A percentile compares a stretch with the other conserved stretches of the same genome.
Conservation (phyloP, 2,329 filamentous ascomycete species). For the Alternaria brassicicola region DNA sequence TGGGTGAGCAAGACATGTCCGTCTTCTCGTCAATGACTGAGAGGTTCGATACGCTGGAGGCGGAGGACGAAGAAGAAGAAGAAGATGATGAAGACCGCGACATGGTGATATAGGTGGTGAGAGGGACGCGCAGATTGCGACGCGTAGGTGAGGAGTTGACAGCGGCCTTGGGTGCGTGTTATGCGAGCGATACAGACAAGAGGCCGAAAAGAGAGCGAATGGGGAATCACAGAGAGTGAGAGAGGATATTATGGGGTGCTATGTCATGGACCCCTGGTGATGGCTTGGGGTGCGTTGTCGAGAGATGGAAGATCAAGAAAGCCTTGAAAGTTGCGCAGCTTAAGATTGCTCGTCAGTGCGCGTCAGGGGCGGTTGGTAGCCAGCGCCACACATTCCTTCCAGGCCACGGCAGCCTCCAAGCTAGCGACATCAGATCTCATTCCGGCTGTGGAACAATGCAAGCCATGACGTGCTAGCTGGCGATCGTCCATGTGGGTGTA, state of each 20-base stretch:
- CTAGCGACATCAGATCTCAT: conserved; percentile 16
- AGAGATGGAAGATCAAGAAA: not conserved
- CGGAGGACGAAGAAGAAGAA: conserved; percentile 7
- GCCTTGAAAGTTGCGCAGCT: conserved; percentile 13
- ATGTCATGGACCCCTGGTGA: conserved; percentile 10
- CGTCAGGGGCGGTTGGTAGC: conserved; percentile 20
- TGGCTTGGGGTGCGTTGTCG: conserved; percentile 3
- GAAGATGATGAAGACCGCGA: conserved; percentile 9
- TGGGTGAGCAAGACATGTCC: conserved; percentile 9
- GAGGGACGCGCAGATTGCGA: conserved; percentile 2
- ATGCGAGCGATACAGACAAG: not conserved
- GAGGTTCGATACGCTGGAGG: conserved; percentile 17
- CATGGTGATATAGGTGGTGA: conserved; percentile 8
- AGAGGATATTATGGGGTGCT: not conserved
- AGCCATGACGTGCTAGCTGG: conserved; percentile 16
- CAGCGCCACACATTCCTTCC: conserved; percentile 17
- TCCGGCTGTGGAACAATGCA: conserved; percentile 11
- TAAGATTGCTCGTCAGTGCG: conserved; percentile 15
- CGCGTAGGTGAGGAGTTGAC: conserved; percentile 9
- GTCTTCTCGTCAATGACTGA: conserved; percentile 21
- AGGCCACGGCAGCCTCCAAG: conserved; percentile 1
- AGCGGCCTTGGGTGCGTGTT: conserved; percentile 3
- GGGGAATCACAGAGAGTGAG: not conserved
- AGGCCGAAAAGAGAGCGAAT: not conserved
- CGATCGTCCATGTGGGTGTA: conserved; percentile 8